Conservation (phyloP, 2,329 filamentous ascomycete genomes). For the Paracoccidioides brasiliensis region DNA sequence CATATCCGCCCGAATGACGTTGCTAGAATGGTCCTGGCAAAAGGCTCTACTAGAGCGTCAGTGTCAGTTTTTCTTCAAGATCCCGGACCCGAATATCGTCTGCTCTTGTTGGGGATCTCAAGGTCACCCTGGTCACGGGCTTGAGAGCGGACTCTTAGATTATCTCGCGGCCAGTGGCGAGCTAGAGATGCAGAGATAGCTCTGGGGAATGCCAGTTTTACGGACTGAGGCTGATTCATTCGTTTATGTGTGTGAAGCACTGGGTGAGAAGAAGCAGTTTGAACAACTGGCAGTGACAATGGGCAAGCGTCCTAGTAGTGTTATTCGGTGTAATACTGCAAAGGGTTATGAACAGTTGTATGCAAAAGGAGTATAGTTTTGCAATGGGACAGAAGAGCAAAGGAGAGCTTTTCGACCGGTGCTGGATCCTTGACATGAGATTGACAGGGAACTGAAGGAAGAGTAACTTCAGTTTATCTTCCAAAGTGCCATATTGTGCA, state of each 20-base stretch:
- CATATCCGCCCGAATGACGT: constrained; percentile 20
- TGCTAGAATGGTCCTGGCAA: constrained; percentile 26
- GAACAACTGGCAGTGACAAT: constrained; percentile 17
- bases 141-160: constrained; percentile 16
- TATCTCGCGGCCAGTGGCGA: constrained; percentile 25
- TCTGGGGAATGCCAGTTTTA: constrained; percentile 13
- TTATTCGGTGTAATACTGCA: constrained; percentile 23
- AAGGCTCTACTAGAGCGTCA: constrained; percentile 25
- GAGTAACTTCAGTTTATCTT: constrained; percentile 23
- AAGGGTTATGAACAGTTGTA: constrained; percentile 24
- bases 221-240: constrained; percentile 15
- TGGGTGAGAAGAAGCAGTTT: constrained; percentile 22
- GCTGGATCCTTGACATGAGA: constrained; percentile 19
- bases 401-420: constrained; percentile 17
- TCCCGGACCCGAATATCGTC: constrained; percentile 20
- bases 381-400: constrained; percentile 24
- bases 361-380: constrained; percentile 19
- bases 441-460: constrained; percentile 18
- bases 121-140: constrained; percentile 21
- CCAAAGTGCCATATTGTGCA: constrained; percentile 19
- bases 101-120: constrained; percentile 20
- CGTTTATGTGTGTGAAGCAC: constrained; percentile 16
- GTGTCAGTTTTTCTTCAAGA: constrained; percentile 20
- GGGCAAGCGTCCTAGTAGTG: constrained; percentile 21
- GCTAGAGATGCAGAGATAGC: constrained; percentile 19